Base-by-base conservation (phyloP, 169 alveolate species). In the Cryptosporidium felis region DNA sequence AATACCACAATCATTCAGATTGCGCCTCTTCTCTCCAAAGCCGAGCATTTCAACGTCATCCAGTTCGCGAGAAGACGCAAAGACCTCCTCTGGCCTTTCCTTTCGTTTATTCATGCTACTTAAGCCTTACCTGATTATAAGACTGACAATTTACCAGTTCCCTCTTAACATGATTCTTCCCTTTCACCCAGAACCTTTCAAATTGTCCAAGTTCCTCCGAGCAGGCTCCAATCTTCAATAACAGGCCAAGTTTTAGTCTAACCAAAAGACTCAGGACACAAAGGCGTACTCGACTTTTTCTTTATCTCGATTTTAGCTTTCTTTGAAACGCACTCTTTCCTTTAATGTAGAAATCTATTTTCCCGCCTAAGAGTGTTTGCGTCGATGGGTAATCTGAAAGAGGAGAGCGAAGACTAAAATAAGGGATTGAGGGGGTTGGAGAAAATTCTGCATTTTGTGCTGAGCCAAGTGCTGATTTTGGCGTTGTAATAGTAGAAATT, bases 51-150 rank as follows among this genome's bases (percentile, higher is more conserved):
- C 85, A 21, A 30, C 32, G 14, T 53, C 60, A 26, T 28, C 30
- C 14, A 28, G 63, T 42, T 56, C 63, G 32, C 49, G 45, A n/a
- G 23, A 36, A 23, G 61, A 28, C 59, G 16, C 45, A 34, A 28
- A 34, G 16, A 32, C 40, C 5, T 26, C 62, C 42, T 65, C 85
- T 28, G 85, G 28, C 41, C 85, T 34, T 44, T 74, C 85, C 67
- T 74, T 74, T 12, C 85, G 63, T 23, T 74, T 74, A 53, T 53
- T 74, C 85, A 74, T 74, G 23, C 32, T 56, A 38, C n/a, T 30
- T 30, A 6, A 28, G n/a, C 26, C 63, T 38, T 56, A 56, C n/a
- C 23, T 56, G 63, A 30, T 56, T 8, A 1, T 26, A 56, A 26
- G 45, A 56, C 26, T n/a, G 10, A 26, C 32, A 56, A 26, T 3